Evolutionary conservation across 2,329 filamentous ascomycete genomes (phyloP), one percentile per base, ranked within the genome.

Genomic region (Pseudonectria buxi): DNA sequence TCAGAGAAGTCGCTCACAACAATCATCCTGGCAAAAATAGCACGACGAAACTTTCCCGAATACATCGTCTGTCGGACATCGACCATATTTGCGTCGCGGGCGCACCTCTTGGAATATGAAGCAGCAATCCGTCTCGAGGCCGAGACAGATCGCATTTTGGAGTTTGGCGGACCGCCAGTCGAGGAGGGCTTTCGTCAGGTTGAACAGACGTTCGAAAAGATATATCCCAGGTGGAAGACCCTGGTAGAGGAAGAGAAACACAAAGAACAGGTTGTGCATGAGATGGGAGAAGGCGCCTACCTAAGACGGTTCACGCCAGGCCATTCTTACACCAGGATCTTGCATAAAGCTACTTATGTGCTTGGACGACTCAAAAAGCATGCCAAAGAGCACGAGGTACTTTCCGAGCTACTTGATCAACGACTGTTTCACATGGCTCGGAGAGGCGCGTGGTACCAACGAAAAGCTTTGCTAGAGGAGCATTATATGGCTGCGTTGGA

Each of bases 1-100:
- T 94, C 89, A 0, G 90, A 96, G 51, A 96, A 95, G 58, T 95
- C 90, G 2, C 67, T 98, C 11, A 96, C 87, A 2, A 90, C 89
- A 0, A 90, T 96, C 35, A 95, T 98, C 29, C 72, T 98, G 5
- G 86, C 92, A 7, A 89, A 90, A 45, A 94, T 94, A 38, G 86
- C 89, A 2, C 76, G 80, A 28, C 75, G 86, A 25, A 92, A 89
- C 55, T 98, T 95, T 46, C 89, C 90, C 0, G 70, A 83, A 3
- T 98, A 95, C 53, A 76, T 96, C 14, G 89, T 96, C 5, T 94
- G 84, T 40, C 78, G 92, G 24, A 94, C 88, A 0, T 77, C 82
- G 16, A 94, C 87, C 38, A 94, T 98, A 3, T 98, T 98, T 52
- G 61, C 78, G 0, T 86, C 86, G 0, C 76, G 92, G 14, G 60